Evolutionary conservation across 2,329 filamentous ascomycete genomes (phyloP), one percentile per base, ranked within the genome.

Genomic region (Fonsecaea multimorphosa): DNA sequence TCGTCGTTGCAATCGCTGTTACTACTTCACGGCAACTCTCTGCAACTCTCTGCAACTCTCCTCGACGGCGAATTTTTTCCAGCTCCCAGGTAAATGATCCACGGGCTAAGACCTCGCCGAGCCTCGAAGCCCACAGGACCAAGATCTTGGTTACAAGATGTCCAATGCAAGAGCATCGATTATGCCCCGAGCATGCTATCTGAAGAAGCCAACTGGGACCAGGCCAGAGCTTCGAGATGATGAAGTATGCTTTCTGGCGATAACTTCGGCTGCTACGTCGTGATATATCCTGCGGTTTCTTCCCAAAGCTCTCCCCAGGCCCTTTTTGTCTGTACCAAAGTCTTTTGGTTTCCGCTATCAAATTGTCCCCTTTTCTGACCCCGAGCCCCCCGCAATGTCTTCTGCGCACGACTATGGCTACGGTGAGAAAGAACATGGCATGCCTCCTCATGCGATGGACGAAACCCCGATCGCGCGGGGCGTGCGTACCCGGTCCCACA

Each of bases 401-500:
- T 61, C 67, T 12, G 29, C 16, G 8, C 55, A 22, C 36, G 62
- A 63, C 53, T 29, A 51, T 40, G 44, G 51, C 52, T 64, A 61
- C 24, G 40, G 46, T 32, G 67, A 64, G 64, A 64, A 68, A 49
- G n/a, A 40, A 16, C 8, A n/a, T 19, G 57, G 57, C 31, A 12
- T 64, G 12, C 63, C 64, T 49, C 63, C 63, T 29, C 68, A 71
- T 34, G 19, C 66, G 9, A 40, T 58, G 53, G 68, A 71, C 34
- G 65, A 70, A 34, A 71, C 70, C 7, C 68, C 69, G 19, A 57
- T 71, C 6, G 63, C 70, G n/a, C 60, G 64, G 32, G 70, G 70
- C 19, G 59, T 71, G 14, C 66, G 65, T 14, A 62, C 64, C 22
- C 55, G 59, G 5, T 59, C 64, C 11, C 29, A 63, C 11, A 34